These are phyloP conservation scores for Lophium mytilinum DNA, from an alignment of 495 filamentous ascomycete species.

Conservation along the genomic window DNA sequence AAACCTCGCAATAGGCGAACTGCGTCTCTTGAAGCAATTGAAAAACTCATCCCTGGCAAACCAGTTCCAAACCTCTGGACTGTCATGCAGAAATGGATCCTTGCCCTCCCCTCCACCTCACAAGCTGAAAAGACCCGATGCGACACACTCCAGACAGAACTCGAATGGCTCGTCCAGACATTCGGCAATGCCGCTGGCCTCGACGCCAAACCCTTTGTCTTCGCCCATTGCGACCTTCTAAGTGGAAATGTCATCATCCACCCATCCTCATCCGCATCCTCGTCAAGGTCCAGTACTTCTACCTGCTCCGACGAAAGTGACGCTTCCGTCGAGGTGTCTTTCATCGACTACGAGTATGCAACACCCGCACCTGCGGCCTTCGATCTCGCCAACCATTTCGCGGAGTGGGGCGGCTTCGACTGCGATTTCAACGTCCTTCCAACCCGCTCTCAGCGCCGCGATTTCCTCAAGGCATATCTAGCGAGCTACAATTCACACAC, in stretches of 20 bases:
- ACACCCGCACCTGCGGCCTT: constrained; percentile 94
- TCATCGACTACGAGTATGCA: constrained; percentile 94
- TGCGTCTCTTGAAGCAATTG: constrained; percentile 11
- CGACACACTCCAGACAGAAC: constrained; percentile 61
- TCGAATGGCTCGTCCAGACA: constrained; percentile 57
- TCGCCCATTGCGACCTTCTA: constrained; percentile 91
- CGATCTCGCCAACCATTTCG: constrained; percentile 98
- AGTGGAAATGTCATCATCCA: constrained; percentile 89
- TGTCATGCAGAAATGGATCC: constrained; percentile 90
- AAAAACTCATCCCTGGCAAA: constrained; percentile 21
- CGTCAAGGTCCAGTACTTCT: constrained; percentile 24
- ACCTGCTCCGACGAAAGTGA: constrained; percentile 29
- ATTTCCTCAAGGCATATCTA: constrained; percentile 80
- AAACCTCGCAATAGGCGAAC: background rate
- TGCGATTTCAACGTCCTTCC: constrained; percentile 85
- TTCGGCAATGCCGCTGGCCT: constrained; percentile 67
- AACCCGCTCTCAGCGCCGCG: constrained; percentile 63
- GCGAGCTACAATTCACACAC: constrained; percentile 41
- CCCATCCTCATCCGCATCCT: constrained; percentile 35
- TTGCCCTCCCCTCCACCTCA: constrained; percentile 66
- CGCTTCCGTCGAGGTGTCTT: constrained; percentile 50
- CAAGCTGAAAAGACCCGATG: constrained; percentile 58
- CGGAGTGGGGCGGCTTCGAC: constrained; percentile 95
- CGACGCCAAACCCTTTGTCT: constrained; percentile 66
- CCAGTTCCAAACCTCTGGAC: constrained; percentile 76